Evolutionary conservation across 75 land plant species (phyloP), one percentile per base, ranked within the genome.

Genomic region (Selaginella tamariscina): DNA sequence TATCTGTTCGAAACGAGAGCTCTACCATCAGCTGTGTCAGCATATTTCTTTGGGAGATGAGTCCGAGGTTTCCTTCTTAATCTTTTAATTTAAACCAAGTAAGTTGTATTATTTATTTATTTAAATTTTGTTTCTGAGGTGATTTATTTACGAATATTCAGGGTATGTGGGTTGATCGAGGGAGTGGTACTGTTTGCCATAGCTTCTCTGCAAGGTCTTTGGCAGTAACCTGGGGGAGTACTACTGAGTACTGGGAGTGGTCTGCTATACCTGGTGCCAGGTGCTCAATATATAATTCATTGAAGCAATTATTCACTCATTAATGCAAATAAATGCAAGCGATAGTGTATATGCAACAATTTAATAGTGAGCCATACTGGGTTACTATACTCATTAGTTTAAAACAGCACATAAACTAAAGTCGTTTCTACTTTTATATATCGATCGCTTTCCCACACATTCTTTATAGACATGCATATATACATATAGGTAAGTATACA

Each of bases 21-120:
- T 67, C 8, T 67, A 67, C 32, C 24, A 67, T 31, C 68, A 21
- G 29, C 68, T 67, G 9, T 32, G 68, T 33, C n/a, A 26, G 21
- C 68, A 67, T 1, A 33, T 67, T 32, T 21, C 21, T 1, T 24
- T 67, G 11, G 18, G 56, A 32, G 56, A 67, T 32, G 68, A 49
- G 5, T 29, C 68, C 9, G 68, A 67, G 68, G 68, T 67, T n/a
- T 39, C 49, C 15, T 39, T 39, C n/a, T n/a, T n/a, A n/a, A n/a
- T n/a, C n/a, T n/a, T n/a, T n/a, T n/a, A n/a, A n/a, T n/a, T n/a
- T n/a, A n/a, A n/a, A n/a, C n/a, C n/a, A n/a, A n/a, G n/a, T n/a
- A n/a, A n/a, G n/a, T n/a, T n/a, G n/a, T n/a, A n/a, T n/a, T n/a
- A n/a, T n/a, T n/a, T n/a, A n/a, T n/a, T n/a, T n/a, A n/a, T n/a